Base-by-base conservation (phyloP, 768 basidiomycete species). In the Tephrocybe rancida region DNA sequence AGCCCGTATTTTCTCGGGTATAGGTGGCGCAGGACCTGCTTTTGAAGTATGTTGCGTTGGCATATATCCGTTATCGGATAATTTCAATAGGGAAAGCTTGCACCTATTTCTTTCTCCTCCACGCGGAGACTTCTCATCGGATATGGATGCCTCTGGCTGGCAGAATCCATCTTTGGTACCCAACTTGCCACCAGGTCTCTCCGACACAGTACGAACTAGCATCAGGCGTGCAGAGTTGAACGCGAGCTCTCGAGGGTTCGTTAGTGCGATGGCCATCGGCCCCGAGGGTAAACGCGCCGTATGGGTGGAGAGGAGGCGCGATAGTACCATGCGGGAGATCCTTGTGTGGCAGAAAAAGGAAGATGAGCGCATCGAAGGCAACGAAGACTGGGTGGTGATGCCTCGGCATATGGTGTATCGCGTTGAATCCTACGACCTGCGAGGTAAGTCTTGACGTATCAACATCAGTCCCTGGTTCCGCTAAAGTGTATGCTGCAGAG, bases 261-360 rank as follows among this genome's bases (percentile, higher is more conserved):
- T 84, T 27, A 81, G 78, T 39, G 61, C 83, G 1, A 76, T 76
- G 57, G 64, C 68, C 1, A 60, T 85, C 3, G 83, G 83, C 5
- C 65, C 72, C 0, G 73, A 79, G 54, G 81, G 78, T 0, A 75
- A 70, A 46, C 73, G 83, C 2, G 83, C 80, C 3, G 66, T 83
- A 4, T 86, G 84, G 83, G 66, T 84, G 5, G 81, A 84, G 64
- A 72, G 83, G 16, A 70, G 69, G 59, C 64, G 76, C 26, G 68
- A 72, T 13, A 76, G 69, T 45, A 74, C 73, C 14, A 47, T 64
- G n/a, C 61, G 80, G 29, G 72, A 78, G 35, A 70, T 84, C 1
- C 69, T 78, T 27, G 75, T 78, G 1, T 82, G 81, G 75, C 53
- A 52, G 30, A 55, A 44, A 32, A 48, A 30, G 18, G 35, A 37